Percentiles rank a stretch among this genome's conserved stretches.
These are phyloP conservation scores for Saturnispora bothae DNA, from an alignment of 805 yeast genomes.

Conservation along the genomic window DNA sequence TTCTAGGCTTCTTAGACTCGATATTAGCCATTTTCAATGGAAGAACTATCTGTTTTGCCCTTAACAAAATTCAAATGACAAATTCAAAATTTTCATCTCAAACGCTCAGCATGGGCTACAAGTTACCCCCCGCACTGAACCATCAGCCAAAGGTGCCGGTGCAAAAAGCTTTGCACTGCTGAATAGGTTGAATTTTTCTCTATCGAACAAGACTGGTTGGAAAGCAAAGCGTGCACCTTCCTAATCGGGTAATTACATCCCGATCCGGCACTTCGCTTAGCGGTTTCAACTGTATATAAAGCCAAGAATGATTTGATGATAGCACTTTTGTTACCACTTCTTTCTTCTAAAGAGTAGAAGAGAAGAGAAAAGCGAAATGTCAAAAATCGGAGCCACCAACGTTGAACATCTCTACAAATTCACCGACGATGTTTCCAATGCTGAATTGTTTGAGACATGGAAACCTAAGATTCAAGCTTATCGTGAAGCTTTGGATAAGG, in stretches of 20 bases:
- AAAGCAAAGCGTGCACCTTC: constrained; percentile 1
- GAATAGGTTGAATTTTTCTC: not conserved
- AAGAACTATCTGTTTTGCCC: too few relatives aligned
- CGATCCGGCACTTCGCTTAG: not conserved
- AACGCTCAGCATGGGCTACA: too few relatives aligned
- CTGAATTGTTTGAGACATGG: constrained; percentile 34
- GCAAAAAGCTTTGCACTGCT: not conserved
- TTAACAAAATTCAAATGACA: too few relatives aligned
- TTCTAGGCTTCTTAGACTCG: not conserved
- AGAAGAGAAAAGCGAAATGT: not conserved
- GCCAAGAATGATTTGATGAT: not conserved
- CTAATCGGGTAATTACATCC: constrained; percentile 1
- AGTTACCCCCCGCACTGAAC: too few relatives aligned
- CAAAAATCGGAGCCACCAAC: constrained; percentile 17
- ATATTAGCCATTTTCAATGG: too few relatives aligned
- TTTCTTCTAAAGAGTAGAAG: constrained; percentile 2
- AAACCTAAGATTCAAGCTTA: constrained; percentile 38
- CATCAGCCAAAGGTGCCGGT: not conserved
- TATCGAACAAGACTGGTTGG: not conserved
- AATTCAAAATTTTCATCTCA: too few relatives aligned
- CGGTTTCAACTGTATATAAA: not conserved
- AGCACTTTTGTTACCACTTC: not conserved
- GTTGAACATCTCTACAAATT: constrained; percentile 23
- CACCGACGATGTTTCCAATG: constrained; percentile 26
- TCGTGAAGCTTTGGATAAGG: constrained; percentile 21